Base-by-base conservation (phyloP, 441 rosid genomes). In the Viola pubescens region DNA sequence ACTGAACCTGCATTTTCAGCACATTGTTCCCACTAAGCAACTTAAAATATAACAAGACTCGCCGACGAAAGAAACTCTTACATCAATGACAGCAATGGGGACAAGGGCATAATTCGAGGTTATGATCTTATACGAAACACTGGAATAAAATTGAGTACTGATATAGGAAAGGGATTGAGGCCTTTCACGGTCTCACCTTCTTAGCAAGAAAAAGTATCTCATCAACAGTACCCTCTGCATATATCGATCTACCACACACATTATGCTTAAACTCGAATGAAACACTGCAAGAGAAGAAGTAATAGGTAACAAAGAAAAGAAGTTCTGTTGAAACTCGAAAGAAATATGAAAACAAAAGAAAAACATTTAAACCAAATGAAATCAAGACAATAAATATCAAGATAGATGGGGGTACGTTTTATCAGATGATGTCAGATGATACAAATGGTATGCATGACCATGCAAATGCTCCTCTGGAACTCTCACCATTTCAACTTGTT, bases 181-280 rank as follows among this genome's bases (percentile, higher is more conserved):
- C 1, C 62, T 44, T 11, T 43, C 6, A 5, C 46, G 9, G 46
- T 45, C 6, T 19, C 45, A 92, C 98, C 92, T 84, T 89, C 75
- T 84, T 89, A 44, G 96, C 87, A 58, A 92, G 91, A 72, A 89
- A 89, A 58, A 92, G 74, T 46, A 82, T 72, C 3, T 94, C 94
- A 73, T 89, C 97, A 16, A 92, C 77, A n/a, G 97, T 84, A 56
- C 97, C 97, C 81, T 92, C 92, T 1, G 96, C 94, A 8, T 92
- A 92, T 68, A 87, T 84, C 6, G 97, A 89, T 76, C 98, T 73
- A 34, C 98, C 96, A n/a, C 98, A 87, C 43, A 89, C 96, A 58
- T 87, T 92, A 69, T 92, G 97, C 71, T 89, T 97, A 77, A 89
- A 89, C 80, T 92, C 96, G 13, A 92, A 86, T 6, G 97, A 89